Percentiles rank a stretch among this genome's conserved stretches.
Conservation (phyloP, 768 basidiomycete species). For the Suillus ampliporus region DNA sequence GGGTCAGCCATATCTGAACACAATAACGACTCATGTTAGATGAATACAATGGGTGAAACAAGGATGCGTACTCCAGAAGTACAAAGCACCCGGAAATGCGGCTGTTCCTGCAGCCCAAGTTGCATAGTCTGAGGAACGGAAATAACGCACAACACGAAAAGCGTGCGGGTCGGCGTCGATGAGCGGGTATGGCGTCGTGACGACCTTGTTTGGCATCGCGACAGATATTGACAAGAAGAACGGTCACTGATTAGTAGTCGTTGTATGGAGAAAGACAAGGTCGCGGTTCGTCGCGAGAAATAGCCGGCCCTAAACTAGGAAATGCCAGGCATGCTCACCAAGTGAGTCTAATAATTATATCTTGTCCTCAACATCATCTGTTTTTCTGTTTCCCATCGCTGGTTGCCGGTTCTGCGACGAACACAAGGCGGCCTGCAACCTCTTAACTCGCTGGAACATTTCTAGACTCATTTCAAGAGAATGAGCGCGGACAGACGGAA, state of each 20-base stretch:
- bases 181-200: slow-evolving; percentile 79
- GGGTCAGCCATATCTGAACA: slow-evolving; percentile 53
- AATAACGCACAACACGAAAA: slow-evolving; percentile 84
- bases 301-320: slow-evolving; percentile 39
- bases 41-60: slow-evolving; percentile 11
- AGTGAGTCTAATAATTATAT: slow-evolving; percentile 10
- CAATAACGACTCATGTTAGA: slow-evolving; percentile 16
- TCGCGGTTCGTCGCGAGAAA: slow-evolving; percentile 17
- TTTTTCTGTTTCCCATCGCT: slow-evolving; percentile 7
- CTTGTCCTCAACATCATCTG: slow-evolving; percentile 25
- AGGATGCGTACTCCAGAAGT: slow-evolving; percentile 74
- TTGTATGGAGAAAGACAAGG: slow-evolving; percentile 1
- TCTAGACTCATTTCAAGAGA: slow-evolving; percentile 15
- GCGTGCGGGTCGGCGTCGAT: slow-evolving; percentile 95
- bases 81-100: slow-evolving; percentile 81
- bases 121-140: slow-evolving; percentile 87
- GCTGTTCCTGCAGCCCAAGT: slow-evolving; percentile 82
- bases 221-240: slow-evolving; percentile 10
- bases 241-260: background rate
- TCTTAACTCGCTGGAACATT: slow-evolving; percentile 16
- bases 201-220: slow-evolving; percentile 51
- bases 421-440: background rate
- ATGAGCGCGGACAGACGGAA: slow-evolving; percentile 66
- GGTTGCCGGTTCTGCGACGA: slow-evolving; percentile 15
- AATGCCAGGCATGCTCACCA: slow-evolving; percentile 23